Base-by-base conservation (phyloP, 1,284 basidiomycete species). In the Inonotus obliquus region DNA sequence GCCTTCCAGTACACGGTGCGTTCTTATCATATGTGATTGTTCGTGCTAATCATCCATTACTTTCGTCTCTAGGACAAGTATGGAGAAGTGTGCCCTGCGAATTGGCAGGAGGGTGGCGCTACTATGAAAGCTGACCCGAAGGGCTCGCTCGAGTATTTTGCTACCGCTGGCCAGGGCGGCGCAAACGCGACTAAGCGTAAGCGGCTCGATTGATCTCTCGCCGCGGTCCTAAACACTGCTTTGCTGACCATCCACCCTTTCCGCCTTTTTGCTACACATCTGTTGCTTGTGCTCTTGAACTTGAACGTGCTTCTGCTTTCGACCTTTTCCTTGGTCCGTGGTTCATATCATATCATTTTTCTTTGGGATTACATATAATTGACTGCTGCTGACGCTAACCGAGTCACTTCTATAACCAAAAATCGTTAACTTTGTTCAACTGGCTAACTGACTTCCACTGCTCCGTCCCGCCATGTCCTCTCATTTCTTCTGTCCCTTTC, bases 31-130 rank as follows among this genome's bases (percentile, higher is more conserved):
- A 27, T 53, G 9, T 52, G 17, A 19, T 29, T 14, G 41, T 58
- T n/a, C 17, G 51, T 54, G n/a, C 29, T 53, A 19, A 54, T 48
- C 9, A 23, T 29, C 37, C 39, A 54, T 11, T 29, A 10, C 38
- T 1, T 25, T 57, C 58, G 47, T 57, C 1, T 17, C 14, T 65
- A 91, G 88, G 92, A 95, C 67, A 79, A 89, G 74, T 82, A 93
- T 72, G 93, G 93, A 51, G 92, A 96, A 74, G 92, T 94, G 55
- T 96, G 93, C 81, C 93, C 93, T 23, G 88, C 86, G 27, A 91
- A 91, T 77, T 96, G 93, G 94, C 83, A 77, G 19, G 83, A 88
- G 70, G 88, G 89, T 38, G 72, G 76, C 60, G 84, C 84, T 75
- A 91, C 91, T 44, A 91, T 92, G 78, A 91, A 91, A 74, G 79